These are phyloP conservation scores for Fusarium sp. DNA, from an alignment of 2,329 filamentous ascomycete genomes.

Conservation along the genomic window DNA sequence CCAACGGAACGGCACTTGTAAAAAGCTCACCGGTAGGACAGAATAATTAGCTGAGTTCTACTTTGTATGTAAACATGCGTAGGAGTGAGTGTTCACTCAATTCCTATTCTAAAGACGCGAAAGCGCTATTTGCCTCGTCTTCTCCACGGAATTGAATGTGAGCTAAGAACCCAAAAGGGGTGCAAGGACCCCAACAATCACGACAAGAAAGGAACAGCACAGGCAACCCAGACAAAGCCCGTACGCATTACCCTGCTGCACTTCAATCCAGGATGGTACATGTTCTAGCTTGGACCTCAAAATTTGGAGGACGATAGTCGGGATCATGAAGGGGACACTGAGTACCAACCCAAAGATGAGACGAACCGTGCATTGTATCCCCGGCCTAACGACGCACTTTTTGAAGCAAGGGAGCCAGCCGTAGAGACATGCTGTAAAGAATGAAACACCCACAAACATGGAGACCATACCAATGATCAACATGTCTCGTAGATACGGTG, in stretches of 20 bases:
- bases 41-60: background rate
- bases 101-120: too few relatives aligned
- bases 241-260: background rate
- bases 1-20: background rate
- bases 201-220: background rate
- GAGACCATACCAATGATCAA: background rate
- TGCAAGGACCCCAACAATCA: background rate
- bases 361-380: background rate
- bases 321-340: background rate
- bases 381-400: background rate
- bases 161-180: background rate
- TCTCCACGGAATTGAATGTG: background rate
- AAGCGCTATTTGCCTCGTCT: too few relatives aligned
- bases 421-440: background rate
- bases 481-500: background rate
- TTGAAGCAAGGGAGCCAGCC: background rate
- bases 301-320: background rate
- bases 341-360: background rate
- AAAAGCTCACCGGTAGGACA: background rate
- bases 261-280: background rate
- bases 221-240: background rate
- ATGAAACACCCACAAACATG: background rate
- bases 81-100: too few relatives aligned
- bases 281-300: background rate
- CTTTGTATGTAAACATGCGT: background rate